Percentiles rank a stretch among this genome's conserved stretches.
Evolutionary conservation across 495 filamentous ascomycete species (phyloP).

Genomic region (Articulospora tetracladia): DNA sequence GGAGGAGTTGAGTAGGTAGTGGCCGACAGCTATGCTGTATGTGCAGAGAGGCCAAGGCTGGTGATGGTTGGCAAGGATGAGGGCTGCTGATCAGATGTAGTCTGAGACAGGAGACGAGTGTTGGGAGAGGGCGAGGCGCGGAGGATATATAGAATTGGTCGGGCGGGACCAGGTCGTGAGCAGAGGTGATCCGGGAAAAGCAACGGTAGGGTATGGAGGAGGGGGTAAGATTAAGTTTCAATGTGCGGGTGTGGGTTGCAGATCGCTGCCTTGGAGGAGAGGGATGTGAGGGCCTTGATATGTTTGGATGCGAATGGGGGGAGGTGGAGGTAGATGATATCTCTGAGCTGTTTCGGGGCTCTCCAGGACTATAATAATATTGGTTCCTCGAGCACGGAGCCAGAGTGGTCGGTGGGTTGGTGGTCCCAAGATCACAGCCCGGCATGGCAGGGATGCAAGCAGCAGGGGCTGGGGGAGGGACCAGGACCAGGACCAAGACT

Average conservation of each 20-base stretch:
- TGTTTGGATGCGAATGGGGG: conserved; percentile 5
- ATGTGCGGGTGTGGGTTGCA: conserved; percentile 14
- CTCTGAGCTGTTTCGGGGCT: conserved; percentile 3
- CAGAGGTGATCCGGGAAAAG: conserved; percentile 1
- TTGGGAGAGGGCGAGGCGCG: conserved; percentile 4
- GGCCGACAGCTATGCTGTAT: background rate
- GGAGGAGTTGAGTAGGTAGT: background rate
- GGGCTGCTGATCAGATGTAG: conserved; percentile 15
- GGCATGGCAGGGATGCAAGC: background rate
- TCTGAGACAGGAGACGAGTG: conserved; percentile 15
- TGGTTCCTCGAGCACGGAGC: background rate
- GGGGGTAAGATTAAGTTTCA: conserved; percentile 22
- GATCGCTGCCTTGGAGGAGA: conserved; percentile 9
- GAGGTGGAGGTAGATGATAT: background rate
- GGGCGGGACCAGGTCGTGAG: background rate
- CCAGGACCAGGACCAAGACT: too few species aligned
- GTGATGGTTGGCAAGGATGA: conserved; percentile 3
- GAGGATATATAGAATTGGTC: conserved; percentile 20
- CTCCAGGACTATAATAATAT: conserved; percentile 13
- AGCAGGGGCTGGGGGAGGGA: background rate
- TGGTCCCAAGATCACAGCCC: conserved; percentile 2
- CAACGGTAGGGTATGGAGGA: conserved; percentile 3
- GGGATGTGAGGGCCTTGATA: background rate
- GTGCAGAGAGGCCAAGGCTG: conserved; percentile 11
- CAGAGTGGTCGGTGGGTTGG: background rate